Evolutionary conservation across 106 monocot genomes (phyloP).

Genomic region (Allium fistulosum): DNA sequence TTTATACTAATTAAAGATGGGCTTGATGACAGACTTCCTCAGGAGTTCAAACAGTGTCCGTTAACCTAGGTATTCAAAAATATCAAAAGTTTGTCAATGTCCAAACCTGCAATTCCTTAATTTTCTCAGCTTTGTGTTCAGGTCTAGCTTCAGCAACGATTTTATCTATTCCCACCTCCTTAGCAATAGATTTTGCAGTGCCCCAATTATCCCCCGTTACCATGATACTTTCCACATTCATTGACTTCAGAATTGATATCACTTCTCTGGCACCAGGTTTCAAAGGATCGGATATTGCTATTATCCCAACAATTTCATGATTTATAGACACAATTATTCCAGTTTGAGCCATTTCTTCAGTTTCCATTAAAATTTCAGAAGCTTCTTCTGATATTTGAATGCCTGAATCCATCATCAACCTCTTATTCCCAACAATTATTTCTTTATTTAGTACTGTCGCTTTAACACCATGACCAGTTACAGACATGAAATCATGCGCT

Average conservation of each 20-base stretch:
- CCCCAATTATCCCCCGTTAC: slow-evolving; percentile 97
- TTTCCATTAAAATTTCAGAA: slow-evolving; percentile 57
- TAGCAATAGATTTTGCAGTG: slow-evolving; percentile 78
- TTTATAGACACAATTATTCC: slow-evolving; percentile 62
- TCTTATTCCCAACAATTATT: slow-evolving; percentile 69
- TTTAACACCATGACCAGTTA: slow-evolving; percentile 82
- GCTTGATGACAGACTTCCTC: no score
- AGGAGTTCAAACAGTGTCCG: no score
- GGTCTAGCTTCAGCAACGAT: slow-evolving; percentile 82
- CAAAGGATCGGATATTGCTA: slow-evolving; percentile 79
- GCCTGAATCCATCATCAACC: slow-evolving; percentile 61
- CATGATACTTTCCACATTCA: slow-evolving; percentile 88
- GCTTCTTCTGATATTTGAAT: slow-evolving; percentile 53
- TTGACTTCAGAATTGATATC: slow-evolving; percentile 76
- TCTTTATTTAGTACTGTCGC: slow-evolving; percentile 46
- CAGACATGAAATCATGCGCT: slow-evolving; percentile 52
- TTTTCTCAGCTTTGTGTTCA: slow-evolving; percentile 71
- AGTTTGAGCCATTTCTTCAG: slow-evolving; percentile 67
- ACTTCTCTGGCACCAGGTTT: slow-evolving; percentile 76
- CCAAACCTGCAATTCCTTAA: slow-evolving; percentile 74
- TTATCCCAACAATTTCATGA: slow-evolving; percentile 58
- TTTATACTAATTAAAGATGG: no score
- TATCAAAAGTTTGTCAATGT: no score
- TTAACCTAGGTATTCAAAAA: no score
- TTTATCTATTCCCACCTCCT: slow-evolving; percentile 62